A percentile compares a stretch with the other conserved stretches of the same genome.
phyloP scores from a whole-genome alignment of 805 yeast species.

The Metschnikowia continentalis region DNA sequence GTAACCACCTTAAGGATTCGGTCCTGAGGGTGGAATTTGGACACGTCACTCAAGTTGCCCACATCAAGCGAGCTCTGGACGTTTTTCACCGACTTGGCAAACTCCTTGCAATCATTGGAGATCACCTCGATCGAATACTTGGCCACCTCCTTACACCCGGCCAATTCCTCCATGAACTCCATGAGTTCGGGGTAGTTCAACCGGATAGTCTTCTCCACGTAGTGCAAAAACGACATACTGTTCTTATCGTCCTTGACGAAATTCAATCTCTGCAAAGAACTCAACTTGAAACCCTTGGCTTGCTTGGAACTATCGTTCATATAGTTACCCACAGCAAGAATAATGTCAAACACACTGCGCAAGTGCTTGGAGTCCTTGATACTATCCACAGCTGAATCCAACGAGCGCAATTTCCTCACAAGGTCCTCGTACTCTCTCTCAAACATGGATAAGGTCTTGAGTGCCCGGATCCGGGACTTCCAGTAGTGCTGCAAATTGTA shows the following conservation, averaged over 20 bases:
- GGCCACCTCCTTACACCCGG: constrained; percentile 49
- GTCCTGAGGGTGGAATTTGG: constrained; percentile 65
- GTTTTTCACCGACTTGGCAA: constrained; percentile 44
- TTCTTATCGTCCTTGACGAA: constrained; percentile 70
- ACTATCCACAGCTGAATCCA: constrained; percentile 57
- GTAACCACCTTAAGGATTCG: constrained; percentile 50
- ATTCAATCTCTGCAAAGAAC: constrained; percentile 63
- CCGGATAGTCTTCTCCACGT: constrained; percentile 66
- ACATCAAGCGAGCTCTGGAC: constrained; percentile 51
- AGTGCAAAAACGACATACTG: constrained; percentile 68
- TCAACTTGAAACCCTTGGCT: constrained; percentile 66
- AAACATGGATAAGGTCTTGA: constrained; percentile 62
- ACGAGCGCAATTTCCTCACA: constrained; percentile 55
- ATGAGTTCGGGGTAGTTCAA: constrained; percentile 61
- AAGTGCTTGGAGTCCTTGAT: constrained; percentile 51
- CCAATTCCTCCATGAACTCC: constrained; percentile 57
- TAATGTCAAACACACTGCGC: constrained; percentile 57
- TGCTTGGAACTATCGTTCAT: constrained; percentile 70
- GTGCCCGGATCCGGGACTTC: constrained; percentile 85
- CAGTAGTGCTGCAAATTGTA: constrained; percentile 85
- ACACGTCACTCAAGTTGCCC: constrained; percentile 62
- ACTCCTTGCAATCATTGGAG: constrained; percentile 55
- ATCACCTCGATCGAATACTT: constrained; percentile 62
- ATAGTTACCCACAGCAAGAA: constrained; percentile 70
- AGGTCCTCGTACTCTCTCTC: constrained; percentile 78